Conservation (phyloP, 2,329 filamentous ascomycete species). For the Venturia effusa region DNA sequence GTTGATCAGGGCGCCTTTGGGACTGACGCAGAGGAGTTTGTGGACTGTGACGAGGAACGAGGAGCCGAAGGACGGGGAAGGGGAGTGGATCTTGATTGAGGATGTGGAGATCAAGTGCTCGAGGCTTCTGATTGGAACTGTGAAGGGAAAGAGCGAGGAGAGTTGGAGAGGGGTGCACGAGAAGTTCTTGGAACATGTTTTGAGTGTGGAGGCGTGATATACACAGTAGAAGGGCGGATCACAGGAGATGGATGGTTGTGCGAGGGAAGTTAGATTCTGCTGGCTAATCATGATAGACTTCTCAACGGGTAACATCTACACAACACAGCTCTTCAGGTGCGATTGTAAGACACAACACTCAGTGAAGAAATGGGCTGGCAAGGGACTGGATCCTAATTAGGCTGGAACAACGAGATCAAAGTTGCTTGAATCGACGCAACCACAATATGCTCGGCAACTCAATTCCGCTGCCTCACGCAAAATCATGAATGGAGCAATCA, state of each 20-base stretch:
- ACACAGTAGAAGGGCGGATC: too few relatives aligned
- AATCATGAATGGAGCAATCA: too few relatives aligned
- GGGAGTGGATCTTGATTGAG: conserved; percentile 23
- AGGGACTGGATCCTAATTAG: too few relatives aligned
- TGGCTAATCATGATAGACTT: not conserved
- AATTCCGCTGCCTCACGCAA: too few relatives aligned
- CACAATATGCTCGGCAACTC: too few relatives aligned
- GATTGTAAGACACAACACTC: not conserved
- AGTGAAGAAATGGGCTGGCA: not conserved
- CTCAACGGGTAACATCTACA: not conserved
- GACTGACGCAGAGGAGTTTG: conserved; percentile 22
- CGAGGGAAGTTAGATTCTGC: not conserved
- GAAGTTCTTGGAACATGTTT: conserved; percentile 18
- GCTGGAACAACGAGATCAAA: too few relatives aligned
- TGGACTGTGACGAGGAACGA: conserved; percentile 20
- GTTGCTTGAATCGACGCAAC: too few relatives aligned
- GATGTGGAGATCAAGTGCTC: conserved; percentile 26
- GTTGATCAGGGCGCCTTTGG: conserved; percentile 25
- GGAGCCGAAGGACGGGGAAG: conserved; percentile 15
- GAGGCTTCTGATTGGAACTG: conserved; percentile 23
- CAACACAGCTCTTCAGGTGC: not conserved
- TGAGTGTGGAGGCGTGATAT: not conserved
- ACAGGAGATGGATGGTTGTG: not conserved
- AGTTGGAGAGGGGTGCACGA: conserved; percentile 24
- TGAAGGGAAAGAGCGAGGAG: conserved; percentile 26